phyloP scores from a whole-genome alignment of 1,139 yeast genomes.

The Yamadazyma triangularis region DNA sequence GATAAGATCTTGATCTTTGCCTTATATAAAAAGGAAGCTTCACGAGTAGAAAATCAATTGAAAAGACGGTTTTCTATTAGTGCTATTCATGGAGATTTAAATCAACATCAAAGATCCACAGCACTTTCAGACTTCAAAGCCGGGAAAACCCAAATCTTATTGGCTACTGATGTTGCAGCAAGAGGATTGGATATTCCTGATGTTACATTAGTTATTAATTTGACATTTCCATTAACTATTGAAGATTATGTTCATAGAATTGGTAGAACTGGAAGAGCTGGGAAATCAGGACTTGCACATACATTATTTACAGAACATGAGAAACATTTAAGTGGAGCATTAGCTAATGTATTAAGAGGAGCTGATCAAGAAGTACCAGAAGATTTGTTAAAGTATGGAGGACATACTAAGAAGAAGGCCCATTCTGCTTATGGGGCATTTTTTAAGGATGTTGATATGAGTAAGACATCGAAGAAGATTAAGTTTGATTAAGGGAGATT shows the following conservation, averaged over 20 bases:
- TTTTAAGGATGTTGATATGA: slow-evolving; percentile 85
- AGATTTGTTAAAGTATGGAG: slow-evolving; percentile 89
- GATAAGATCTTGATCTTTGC: slow-evolving; percentile 92
- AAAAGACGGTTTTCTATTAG: slow-evolving; percentile 72
- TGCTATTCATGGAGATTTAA: slow-evolving; percentile 93
- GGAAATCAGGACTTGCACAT: slow-evolving; percentile 90
- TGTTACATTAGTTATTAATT: slow-evolving; percentile 90
- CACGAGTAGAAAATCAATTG: slow-evolving; percentile 78
- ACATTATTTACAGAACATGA: slow-evolving; percentile 96
- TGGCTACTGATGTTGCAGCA: slow-evolving; percentile 99
- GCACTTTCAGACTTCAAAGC: slow-evolving; percentile 83
- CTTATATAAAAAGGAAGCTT: slow-evolving; percentile 92
- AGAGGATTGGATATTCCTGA: slow-evolving; percentile 98
- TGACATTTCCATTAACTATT: slow-evolving; percentile 95
- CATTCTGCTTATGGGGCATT: slow-evolving; percentile 97
- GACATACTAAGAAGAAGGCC: slow-evolving; percentile 95
- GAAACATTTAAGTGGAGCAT: slow-evolving; percentile 93
- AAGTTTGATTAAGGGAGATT: slow-evolving; percentile 61
- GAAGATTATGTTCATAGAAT: slow-evolving; percentile 98
- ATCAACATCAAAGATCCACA: slow-evolving; percentile 86
- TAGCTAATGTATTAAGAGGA: slow-evolving; percentile 85
- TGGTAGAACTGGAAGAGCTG: slow-evolving; percentile 99
- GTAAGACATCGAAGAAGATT: slow-evolving; percentile 86
- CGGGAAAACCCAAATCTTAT: slow-evolving; percentile 69
- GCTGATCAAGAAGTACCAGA: slow-evolving; percentile 98